phyloP scores from a whole-genome alignment of 2,329 filamentous ascomycete genomes.

The Sporothrix euskadiensis region DNA sequence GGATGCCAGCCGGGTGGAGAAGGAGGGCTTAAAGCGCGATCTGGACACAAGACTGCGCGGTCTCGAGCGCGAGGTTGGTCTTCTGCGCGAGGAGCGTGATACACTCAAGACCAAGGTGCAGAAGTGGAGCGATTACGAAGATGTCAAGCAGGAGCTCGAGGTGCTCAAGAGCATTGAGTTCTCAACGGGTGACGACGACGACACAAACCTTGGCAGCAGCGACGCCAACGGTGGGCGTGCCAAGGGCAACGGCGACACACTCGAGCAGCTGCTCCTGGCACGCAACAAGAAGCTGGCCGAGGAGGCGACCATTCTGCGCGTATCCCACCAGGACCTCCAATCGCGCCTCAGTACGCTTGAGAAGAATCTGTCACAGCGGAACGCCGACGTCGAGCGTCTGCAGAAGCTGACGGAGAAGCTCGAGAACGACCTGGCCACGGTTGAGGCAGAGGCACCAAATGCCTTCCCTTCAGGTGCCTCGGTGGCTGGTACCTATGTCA shows the following conservation, averaged over 20 bases:
- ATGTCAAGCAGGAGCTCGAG: slow-evolving; percentile 92
- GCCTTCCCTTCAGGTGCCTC: slow-evolving; percentile 87
- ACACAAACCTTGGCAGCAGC: slow-evolving; percentile 48
- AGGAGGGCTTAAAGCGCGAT: slow-evolving; percentile 74
- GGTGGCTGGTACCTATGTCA: slow-evolving; percentile 86
- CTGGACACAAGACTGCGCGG: slow-evolving; percentile 73
- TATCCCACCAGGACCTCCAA: slow-evolving; percentile 92
- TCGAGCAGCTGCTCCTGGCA: slow-evolving; percentile 87
- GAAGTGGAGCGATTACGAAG: slow-evolving; percentile 92
- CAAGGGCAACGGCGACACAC: slow-evolving; percentile 69
- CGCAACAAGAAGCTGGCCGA: slow-evolving; percentile 96
- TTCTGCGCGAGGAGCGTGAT: slow-evolving; percentile 79
- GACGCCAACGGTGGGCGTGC: slow-evolving; percentile 45
- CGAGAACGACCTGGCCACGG: slow-evolving; percentile 84
- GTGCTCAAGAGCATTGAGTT: slow-evolving; percentile 98
- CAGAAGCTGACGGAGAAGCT: slow-evolving; percentile 83
- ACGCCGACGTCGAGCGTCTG: slow-evolving; percentile 81
- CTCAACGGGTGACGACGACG: slow-evolving; percentile 82
- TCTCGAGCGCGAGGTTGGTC: slow-evolving; percentile 75
- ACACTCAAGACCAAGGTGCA: slow-evolving; percentile 76
- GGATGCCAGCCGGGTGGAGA: slow-evolving; percentile 79
- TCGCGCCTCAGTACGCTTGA: slow-evolving; percentile 75
- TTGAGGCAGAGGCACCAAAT: slow-evolving; percentile 83
- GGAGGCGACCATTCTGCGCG: slow-evolving; percentile 86
- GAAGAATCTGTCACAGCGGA: slow-evolving; percentile 78